Percentiles rank a stretch among this genome's conserved stretches.
Evolutionary conservation across 2,329 filamentous ascomycete species (phyloP).

Genomic region (Ceratocystis alfenasii): DNA sequence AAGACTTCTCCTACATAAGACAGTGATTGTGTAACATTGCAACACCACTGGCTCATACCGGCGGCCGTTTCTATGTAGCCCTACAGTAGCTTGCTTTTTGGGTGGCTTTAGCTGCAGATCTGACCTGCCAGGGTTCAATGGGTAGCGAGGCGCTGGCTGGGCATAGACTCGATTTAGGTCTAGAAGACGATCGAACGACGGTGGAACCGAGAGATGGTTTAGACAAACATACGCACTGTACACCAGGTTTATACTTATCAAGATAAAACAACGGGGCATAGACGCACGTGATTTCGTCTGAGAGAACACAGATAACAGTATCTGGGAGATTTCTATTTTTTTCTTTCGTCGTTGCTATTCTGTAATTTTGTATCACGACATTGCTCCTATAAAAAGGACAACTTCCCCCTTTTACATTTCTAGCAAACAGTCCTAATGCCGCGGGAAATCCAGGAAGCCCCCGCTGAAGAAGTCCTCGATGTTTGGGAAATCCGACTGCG

Average conservation of each 20-base stretch:
- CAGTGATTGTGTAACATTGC: not conserved
- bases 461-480: conserved; percentile 22
- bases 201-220: not conserved
- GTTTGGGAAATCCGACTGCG: conserved; percentile 19
- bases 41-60: too few species aligned
- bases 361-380: not conserved
- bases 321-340: not conserved
- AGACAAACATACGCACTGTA: not conserved
- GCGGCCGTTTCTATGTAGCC: not conserved
- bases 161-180: not conserved
- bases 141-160: not conserved
- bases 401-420: not conserved
- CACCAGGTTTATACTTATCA: not conserved
- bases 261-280: not conserved
- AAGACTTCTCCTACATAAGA: not conserved
- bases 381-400: not conserved
- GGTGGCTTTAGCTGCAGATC: not conserved
- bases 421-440: not conserved
- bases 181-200: not conserved
- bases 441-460: conserved; percentile 21
- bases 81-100: not conserved
- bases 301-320: not conserved
- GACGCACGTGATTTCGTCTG: not conserved
- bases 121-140: not conserved
- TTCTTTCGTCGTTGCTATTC: not conserved